Evolutionary conservation across 257 asterid genomes (phyloP), one percentile per base, ranked within the genome.

Genomic region (Jaltomata sinuosa): DNA sequence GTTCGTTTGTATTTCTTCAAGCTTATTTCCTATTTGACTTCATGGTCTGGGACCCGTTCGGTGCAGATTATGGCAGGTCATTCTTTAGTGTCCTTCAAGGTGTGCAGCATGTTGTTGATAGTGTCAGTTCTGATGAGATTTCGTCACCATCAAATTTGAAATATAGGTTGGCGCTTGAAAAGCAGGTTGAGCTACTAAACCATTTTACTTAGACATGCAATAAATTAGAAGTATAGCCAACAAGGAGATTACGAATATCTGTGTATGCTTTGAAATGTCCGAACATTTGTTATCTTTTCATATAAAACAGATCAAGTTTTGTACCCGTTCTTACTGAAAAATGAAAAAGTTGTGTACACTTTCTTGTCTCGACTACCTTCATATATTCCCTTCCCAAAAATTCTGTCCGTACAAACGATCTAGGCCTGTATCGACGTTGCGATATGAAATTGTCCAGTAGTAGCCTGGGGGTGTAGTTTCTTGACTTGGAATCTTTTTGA

Each of bases 81-180:
- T 96, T 92, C 65, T 85, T 84, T 87, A 97, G 93, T 85, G 94
- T 96, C 62, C 87, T 96, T 85, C 93, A 92, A 89, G 92, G 97
- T 68, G 93, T 93, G 87, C 93, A 87, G 91, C 93, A 91, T 85
- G 90, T 93, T 45, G 88, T 91, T 67, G 99, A 96, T 91, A 96
- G 90, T 92, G 91, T 92, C 78, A 92, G 90, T 87, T 88, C 97
- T 31, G 96, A 91, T 85, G 91, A 90, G 89, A 90, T 94, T 78
- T 92, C 94, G 29, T 89, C 86, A 29, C 98, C 98, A 83, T 93
- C 98, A 84, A 92, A 92, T 89, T 93, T 93, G 83, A 96, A 91
- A 89, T 96, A 96, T 82, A 86, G 91, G 94, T 86, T 93, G 85
- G 97, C 98, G 34, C 98, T 96, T 83, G 98, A 94, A 88, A 96